A percentile compares a stretch with the other conserved stretches of the same genome.
phyloP scores from a whole-genome alignment of 257 asterid genomes.

The Ballota nigra region DNA sequence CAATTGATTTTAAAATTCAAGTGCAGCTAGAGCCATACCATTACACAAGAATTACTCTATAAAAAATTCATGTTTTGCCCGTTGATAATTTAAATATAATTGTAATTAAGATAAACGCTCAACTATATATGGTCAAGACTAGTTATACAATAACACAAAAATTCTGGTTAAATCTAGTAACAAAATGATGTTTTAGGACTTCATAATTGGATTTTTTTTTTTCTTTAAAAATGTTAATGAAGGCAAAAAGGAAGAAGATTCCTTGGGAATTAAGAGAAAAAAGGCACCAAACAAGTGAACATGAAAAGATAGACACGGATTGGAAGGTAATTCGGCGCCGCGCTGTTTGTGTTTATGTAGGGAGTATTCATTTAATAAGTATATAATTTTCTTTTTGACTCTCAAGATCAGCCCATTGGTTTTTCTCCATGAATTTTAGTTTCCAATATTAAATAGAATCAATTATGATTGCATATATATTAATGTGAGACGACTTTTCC shows the following conservation, averaged over 20 bases:
- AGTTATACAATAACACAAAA: too few species aligned
- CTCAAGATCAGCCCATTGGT: background rate
- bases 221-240: background rate
- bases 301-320: slow-evolving; percentile 12
- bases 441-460: background rate
- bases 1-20: too few species aligned
- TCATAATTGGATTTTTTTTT: too few species aligned
- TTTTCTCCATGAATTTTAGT: background rate
- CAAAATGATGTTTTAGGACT: too few species aligned
- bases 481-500: background rate
- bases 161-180: too few species aligned
- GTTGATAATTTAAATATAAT: too few species aligned
- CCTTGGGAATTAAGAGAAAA: background rate
- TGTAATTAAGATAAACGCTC: too few species aligned
- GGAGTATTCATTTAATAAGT: background rate
- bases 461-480: background rate
- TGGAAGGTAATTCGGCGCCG: slow-evolving; percentile 32
- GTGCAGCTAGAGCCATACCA: too few species aligned
- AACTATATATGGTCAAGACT: too few species aligned
- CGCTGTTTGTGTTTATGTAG: slow-evolving; percentile 8
- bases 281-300: background rate
- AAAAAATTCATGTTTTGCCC: too few species aligned
- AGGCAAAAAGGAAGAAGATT: background rate
- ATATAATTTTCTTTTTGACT: background rate
- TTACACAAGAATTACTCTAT: too few species aligned